Percentiles rank a stretch among this genome's conserved stretches.
phyloP scores from a whole-genome alignment of 2,329 filamentous ascomycete species.

The Xylaria digitata region DNA sequence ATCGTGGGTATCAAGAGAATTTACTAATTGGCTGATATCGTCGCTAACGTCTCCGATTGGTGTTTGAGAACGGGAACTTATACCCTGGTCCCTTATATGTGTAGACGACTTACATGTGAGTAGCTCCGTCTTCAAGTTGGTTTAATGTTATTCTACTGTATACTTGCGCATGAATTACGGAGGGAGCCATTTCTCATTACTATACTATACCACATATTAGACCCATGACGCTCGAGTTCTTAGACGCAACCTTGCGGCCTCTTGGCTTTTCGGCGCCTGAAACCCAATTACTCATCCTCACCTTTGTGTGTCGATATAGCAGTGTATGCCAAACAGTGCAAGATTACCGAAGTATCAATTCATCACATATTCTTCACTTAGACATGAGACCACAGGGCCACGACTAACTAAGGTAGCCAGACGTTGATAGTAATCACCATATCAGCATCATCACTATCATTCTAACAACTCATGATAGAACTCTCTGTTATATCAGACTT shows the following conservation, averaged over 20 bases:
- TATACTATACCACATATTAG: neutral
- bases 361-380: no score
- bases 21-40: neutral
- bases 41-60: slow-evolving; percentile 32
- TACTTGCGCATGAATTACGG: neutral
- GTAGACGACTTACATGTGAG: no score
- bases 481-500: neutral
- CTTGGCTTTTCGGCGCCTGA: slow-evolving; percentile 8
- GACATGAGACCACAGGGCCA: neutral
- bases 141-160: no score
- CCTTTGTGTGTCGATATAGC: neutral
- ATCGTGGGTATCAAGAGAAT: neutral
- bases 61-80: neutral
- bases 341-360: neutral
- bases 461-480: neutral
- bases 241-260: neutral
- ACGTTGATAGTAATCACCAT: neutral
- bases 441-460: neutral
- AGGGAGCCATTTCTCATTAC: neutral
- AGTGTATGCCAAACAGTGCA: neutral
- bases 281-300: neutral
- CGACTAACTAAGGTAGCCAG: neutral
- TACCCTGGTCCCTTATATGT: no score
- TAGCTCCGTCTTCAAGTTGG: neutral
- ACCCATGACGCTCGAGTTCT: neutral